Evolutionary conservation across 352 stramenopile species (phyloP).

Genomic region (Halophytophthora batemanensis): DNA sequence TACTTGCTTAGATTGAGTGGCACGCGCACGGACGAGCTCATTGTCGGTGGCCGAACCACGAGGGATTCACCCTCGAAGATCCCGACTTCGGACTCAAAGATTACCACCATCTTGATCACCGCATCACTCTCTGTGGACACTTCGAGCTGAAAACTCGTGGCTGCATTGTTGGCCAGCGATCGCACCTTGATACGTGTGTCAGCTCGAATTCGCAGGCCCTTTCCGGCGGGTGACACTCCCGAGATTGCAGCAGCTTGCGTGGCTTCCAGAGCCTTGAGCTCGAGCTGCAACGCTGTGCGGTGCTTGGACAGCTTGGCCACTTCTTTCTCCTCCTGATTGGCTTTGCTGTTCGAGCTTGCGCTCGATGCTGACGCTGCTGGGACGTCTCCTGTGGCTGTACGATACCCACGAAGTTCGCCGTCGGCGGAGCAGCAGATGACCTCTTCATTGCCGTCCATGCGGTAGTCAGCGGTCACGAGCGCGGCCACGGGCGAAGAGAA

Average conservation of each 20-base stretch:
- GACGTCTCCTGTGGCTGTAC: constrained; percentile 44
- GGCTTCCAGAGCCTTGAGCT: constrained; percentile 75
- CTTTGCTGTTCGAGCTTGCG: constrained; percentile 33
- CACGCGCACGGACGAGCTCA: constrained; percentile 44
- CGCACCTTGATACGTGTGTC: constrained; percentile 64
- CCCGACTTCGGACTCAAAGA: constrained; percentile 85
- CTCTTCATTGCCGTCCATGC: constrained; percentile 85
- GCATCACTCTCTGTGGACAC: constrained; percentile 82
- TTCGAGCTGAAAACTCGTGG: constrained; percentile 70
- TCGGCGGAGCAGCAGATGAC: constrained; percentile 84
- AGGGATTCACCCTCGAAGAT: constrained; percentile 87
- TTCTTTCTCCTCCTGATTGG: constrained; percentile 66
- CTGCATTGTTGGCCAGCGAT: constrained; percentile 45
- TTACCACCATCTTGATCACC: constrained; percentile 85
- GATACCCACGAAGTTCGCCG: constrained; percentile 79
- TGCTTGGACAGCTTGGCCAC: constrained; percentile 79
- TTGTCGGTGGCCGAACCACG: constrained; percentile 49
- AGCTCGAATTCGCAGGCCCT: constrained; percentile 50
- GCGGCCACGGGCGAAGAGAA: constrained; percentile 58
- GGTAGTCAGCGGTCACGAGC: constrained; percentile 83
- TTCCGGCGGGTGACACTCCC: constrained; percentile 13
- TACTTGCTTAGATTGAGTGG: constrained; percentile 68
- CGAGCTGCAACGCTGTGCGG: constrained; percentile 67
- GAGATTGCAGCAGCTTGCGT: constrained; percentile 20
- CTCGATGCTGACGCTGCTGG: constrained; percentile 12